Percentiles rank a stretch among this genome's conserved stretches.
Conservation (phyloP, 768 basidiomycete genomes). For the Dioszegia aurantiaca region DNA sequence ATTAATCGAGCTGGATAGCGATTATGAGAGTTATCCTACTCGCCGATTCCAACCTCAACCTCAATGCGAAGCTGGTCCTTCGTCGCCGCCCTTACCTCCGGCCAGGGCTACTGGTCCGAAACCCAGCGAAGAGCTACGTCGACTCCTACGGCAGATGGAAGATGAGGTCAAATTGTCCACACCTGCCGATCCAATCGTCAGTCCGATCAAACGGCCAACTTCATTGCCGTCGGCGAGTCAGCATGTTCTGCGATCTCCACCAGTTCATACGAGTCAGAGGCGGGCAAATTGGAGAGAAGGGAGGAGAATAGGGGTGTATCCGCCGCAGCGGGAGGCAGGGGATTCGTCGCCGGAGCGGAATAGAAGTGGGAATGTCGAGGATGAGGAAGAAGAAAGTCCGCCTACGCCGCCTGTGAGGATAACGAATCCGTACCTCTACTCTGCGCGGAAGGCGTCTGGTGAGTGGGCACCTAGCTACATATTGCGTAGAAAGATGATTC, state of each 20-base stretch:
- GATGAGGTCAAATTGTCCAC: constrained; percentile 14
- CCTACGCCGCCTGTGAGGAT: constrained; percentile 42
- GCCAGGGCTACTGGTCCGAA: neutral
- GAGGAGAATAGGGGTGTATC: constrained; percentile 15
- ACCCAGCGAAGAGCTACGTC: constrained; percentile 23
- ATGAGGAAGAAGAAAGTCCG: constrained; percentile 33
- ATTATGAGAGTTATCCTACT: neutral
- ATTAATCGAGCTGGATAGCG: constrained; percentile 17
- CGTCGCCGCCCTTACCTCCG: neutral
- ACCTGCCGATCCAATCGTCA: constrained; percentile 9
- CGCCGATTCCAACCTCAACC: neutral
- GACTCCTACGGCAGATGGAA: constrained; percentile 28
- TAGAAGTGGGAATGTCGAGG: neutral
- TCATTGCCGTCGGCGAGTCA: neutral
- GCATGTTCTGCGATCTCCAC: neutral
- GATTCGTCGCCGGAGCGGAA: constrained; percentile 5
- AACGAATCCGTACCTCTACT: constrained; percentile 27
- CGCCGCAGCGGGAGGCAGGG: neutral
- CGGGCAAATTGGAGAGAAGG: constrained; percentile 12
- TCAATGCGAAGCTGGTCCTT: neutral
- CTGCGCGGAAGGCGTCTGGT: constrained; percentile 6
- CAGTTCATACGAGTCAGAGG: neutral
- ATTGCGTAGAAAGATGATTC: too few relatives aligned
- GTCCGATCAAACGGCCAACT: constrained; percentile 9
- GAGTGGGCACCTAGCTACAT: too few relatives aligned